Conservation (phyloP, 2,329 filamentous ascomycete species). For the Aspergillus terreus region DNA sequence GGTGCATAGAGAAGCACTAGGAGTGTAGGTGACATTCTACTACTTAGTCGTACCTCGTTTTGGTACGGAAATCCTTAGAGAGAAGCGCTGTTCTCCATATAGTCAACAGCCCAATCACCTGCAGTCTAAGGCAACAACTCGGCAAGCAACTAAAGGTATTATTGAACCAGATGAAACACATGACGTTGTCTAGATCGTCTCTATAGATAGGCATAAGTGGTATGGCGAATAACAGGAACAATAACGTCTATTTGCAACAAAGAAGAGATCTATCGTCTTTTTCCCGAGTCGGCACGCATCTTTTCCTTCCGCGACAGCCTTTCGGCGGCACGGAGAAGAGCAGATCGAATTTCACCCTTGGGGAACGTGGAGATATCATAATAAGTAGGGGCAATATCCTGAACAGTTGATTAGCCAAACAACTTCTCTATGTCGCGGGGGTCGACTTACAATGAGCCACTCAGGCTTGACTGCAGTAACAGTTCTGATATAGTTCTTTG, state of each 20-base stretch:
- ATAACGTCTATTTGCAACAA: conserved; percentile 4
- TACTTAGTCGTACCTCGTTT: too few species aligned
- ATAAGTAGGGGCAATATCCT: conserved; percentile 92
- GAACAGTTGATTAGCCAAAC: conserved; percentile 27
- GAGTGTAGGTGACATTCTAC: too few species aligned
- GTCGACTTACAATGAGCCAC: conserved; percentile 74
- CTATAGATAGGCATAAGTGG: not conserved
- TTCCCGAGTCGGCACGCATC: conserved; percentile 37
- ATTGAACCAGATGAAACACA: too few species aligned
- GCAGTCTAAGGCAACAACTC: too few species aligned
- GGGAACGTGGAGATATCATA: conserved; percentile 80
- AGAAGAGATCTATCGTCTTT: conserved; percentile 26
- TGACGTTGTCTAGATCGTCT: not conserved
- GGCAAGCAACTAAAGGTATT: too few species aligned
- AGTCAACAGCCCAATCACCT: too few species aligned
- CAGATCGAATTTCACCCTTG: conserved; percentile 79
- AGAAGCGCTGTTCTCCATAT: too few species aligned
- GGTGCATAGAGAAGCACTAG: too few species aligned
- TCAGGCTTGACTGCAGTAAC: conserved; percentile 89
- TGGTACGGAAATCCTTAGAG: too few species aligned
- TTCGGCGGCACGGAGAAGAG: conserved; percentile 52
- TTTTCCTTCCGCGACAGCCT: conserved; percentile 54
- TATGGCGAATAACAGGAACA: not conserved
- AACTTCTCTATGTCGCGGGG: not conserved
- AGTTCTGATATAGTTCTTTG: conserved; percentile 95